Evolutionary conservation across 768 basidiomycete genomes (phyloP).

Genomic region (Auricularia cornea): DNA sequence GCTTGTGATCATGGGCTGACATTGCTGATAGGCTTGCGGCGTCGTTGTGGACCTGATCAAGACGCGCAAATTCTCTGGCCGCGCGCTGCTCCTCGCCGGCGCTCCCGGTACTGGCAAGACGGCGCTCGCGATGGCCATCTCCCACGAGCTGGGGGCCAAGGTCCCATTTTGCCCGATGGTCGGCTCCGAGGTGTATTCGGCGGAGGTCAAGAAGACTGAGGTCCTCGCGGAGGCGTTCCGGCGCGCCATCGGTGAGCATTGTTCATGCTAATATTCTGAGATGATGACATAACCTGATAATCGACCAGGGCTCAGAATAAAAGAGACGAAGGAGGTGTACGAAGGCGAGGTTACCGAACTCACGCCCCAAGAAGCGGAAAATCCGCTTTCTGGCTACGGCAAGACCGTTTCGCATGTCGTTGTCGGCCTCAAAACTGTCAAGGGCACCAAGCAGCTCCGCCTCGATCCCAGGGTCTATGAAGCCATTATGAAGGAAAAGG

Average conservation of each 20-base stretch:
- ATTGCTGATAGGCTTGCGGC: conserved; percentile 92
- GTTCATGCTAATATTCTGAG: too few relatives aligned
- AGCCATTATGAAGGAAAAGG: conserved; percentile 93
- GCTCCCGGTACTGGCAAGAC: conserved; percentile 98
- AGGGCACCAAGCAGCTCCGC: conserved; percentile 87
- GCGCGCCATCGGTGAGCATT: conserved; percentile 78
- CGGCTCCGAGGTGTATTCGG: conserved; percentile 91
- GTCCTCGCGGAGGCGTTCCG: conserved; percentile 92
- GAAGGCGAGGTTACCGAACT: conserved; percentile 98
- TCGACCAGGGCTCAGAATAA: conserved; percentile 85
- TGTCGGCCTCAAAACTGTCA: conserved; percentile 89
- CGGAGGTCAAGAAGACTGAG: conserved; percentile 98
- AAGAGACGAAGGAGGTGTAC: conserved; percentile 98
- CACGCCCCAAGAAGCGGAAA: conserved; percentile 93
- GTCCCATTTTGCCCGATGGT: conserved; percentile 99
- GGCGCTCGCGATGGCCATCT: conserved; percentile 88
- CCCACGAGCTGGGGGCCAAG: conserved; percentile 88
- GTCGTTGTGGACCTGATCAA: conserved; percentile 85
- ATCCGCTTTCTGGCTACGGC: conserved; percentile 94
- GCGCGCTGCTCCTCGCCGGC: conserved; percentile 86
- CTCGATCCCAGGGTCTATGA: conserved; percentile 95
- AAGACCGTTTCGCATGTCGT: conserved; percentile 99
- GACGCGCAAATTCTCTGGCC: conserved; percentile 87
- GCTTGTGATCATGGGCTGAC: too few relatives aligned
- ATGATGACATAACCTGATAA: too few relatives aligned